Percentiles rank a stretch among this genome's conserved stretches.
phyloP scores from a whole-genome alignment of 495 filamentous ascomycete genomes.

The Rhypophila decipiens region DNA sequence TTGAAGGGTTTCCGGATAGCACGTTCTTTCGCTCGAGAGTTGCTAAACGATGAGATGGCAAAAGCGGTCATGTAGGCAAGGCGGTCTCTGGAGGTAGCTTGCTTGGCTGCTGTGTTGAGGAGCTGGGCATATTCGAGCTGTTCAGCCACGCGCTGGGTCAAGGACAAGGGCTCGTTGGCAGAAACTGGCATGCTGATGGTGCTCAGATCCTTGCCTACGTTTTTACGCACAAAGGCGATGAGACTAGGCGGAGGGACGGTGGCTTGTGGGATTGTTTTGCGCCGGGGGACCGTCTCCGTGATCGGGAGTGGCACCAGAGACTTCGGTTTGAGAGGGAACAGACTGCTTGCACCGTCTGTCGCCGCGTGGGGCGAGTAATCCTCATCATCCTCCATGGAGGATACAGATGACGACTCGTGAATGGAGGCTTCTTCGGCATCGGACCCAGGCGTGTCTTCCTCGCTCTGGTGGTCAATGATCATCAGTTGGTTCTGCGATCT shows the following conservation, averaged over 20 bases:
- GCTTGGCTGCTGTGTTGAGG: constrained; percentile 65
- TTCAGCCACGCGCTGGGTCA: constrained; percentile 82
- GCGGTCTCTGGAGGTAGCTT: constrained; percentile 55
- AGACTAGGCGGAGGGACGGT: constrained; percentile 79
- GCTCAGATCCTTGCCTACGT: constrained; percentile 94
- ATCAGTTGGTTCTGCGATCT: constrained; percentile 57
- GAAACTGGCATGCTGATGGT: constrained; percentile 96
- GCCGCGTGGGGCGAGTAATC: constrained; percentile 25
- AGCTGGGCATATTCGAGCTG: constrained; percentile 83
- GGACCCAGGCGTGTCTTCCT: constrained; percentile 45
- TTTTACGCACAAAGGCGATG: constrained; percentile 91
- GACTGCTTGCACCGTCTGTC: constrained; percentile 38
- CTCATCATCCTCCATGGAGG: constrained; percentile 51
- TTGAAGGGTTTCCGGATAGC: constrained; percentile 97
- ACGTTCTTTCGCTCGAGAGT: constrained; percentile 74
- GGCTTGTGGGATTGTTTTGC: constrained; percentile 62
- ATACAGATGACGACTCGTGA: constrained; percentile 55
- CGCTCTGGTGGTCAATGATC: constrained; percentile 62
- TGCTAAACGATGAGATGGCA: constrained; percentile 76
- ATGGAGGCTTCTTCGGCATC: constrained; percentile 52
- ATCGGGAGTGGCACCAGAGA: constrained; percentile 74
- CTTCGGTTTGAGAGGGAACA: constrained; percentile 70
- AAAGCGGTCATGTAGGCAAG: constrained; percentile 84
- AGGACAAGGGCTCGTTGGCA: constrained; percentile 85
- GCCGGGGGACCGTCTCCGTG: constrained; percentile 53